Base-by-base conservation (phyloP, 805 yeast genomes). In the Monosporozyma servazzii region DNA sequence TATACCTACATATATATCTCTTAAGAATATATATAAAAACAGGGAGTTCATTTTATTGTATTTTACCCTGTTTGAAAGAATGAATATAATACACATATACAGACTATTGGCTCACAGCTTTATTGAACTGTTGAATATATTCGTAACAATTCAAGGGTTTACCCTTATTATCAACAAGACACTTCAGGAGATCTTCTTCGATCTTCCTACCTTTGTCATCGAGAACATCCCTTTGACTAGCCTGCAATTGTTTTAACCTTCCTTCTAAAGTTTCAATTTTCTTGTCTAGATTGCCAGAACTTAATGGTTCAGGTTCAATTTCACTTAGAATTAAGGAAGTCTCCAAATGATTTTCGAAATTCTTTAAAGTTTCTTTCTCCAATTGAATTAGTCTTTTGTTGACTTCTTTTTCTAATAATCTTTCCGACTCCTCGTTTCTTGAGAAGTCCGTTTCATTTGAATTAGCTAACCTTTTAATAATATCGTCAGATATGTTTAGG, bases 91-190 rank as follows among this genome's bases (percentile, higher is more conserved):
- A 33, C 15, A 33, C 15, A 33, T 33, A 33, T 2, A 33, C n/a
- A 33, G n/a, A 41, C 20, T 25, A 31, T 30, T 73, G 71, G 56
- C 72, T 72, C 17, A 81, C 85, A 55, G 80, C 66, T 56, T 74
- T 75, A 63, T 81, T 85, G 68, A 88, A 87, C 51, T 74, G 69
- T 62, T 83, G 80, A 18, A 86, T 86, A 62, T 85, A 86, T 41
- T 84, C 87, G 84, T 89, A 85, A 66, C 96, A 88, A 66, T 85
- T 82, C 65, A 88, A 75, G 21, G 86, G 82, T 64, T 75, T 81
- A 21, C 81, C 84, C 55, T 75, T 69, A 65, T 82, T 83, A 47
- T 76, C 76, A 15, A 62, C 47, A 62, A 88, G 74, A 66, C 96
- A 88, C 42, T 70, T 61, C 25, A 76, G 69, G 25, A 88, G 80